These are phyloP conservation scores for Vaccinium corymbosum DNA, from an alignment of 148 eudicot species.

Conservation along the genomic window DNA sequence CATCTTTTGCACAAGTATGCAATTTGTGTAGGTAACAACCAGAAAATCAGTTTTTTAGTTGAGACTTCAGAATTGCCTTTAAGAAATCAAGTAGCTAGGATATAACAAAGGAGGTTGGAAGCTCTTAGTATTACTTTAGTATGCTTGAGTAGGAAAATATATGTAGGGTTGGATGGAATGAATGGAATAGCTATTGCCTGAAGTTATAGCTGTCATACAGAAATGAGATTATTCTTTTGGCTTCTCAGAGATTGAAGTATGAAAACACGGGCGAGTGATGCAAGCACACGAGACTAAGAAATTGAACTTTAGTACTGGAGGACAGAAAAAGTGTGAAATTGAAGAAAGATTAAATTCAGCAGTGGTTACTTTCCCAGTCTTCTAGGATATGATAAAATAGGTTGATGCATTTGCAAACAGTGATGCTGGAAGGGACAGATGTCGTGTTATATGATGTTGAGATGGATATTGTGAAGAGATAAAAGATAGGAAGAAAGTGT, in stretches of 20 bases:
- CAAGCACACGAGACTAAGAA: neutral
- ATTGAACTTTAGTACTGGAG: neutral
- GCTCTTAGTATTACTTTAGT: neutral
- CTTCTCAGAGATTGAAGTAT: neutral
- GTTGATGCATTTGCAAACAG: neutral
- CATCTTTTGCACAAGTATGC: neutral
- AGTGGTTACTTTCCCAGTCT: neutral
- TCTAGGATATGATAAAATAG: neutral
- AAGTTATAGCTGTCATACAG: constrained; percentile 5
- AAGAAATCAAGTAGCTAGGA: neutral
- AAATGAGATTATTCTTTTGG: neutral
- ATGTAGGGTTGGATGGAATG: neutral
- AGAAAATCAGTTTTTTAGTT: neutral
- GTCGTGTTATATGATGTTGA: neutral
- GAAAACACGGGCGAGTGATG: neutral
- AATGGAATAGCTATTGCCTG: neutral
- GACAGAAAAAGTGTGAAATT: neutral
- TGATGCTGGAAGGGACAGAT: neutral
- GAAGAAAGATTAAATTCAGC: neutral
- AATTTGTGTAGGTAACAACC: neutral
- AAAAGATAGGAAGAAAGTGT: neutral
- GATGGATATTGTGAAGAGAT: neutral
- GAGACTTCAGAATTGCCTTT: neutral
- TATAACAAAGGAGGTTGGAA: constrained; percentile 8
- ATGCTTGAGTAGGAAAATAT: neutral